Evolutionary conservation across 768 basidiomycete species (phyloP).

Genomic region (Pleurotus platypus): DNA sequence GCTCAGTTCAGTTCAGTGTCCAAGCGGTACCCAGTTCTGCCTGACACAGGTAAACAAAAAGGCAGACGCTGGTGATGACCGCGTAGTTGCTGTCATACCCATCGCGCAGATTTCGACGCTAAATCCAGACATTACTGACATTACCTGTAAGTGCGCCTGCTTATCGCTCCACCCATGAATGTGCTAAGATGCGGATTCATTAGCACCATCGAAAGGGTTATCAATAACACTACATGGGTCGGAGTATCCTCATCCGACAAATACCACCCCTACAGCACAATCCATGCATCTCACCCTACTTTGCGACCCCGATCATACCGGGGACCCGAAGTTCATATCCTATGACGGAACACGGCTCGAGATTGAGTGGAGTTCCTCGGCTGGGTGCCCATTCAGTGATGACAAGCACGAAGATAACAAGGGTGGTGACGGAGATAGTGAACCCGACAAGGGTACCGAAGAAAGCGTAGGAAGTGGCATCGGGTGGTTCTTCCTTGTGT

Average conservation of each 20-base stretch:
- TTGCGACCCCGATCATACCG: constrained; percentile 42
- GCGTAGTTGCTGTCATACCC: constrained; percentile 75
- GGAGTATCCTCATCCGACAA: constrained; percentile 52
- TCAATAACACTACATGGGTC: constrained; percentile 55
- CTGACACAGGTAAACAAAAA: constrained; percentile 66
- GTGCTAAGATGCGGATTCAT: constrained; percentile 8
- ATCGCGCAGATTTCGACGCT: constrained; percentile 44
- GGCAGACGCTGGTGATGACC: constrained; percentile 39
- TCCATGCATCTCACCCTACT: constrained; percentile 57
- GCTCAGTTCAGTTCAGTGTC: constrained; percentile 47
- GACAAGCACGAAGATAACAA: constrained; percentile 17
- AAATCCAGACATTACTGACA: constrained; percentile 24
- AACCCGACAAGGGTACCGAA: constrained; percentile 16
- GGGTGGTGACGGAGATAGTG: constrained; percentile 41
- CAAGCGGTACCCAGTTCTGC: constrained; percentile 67
- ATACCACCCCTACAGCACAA: constrained; percentile 45
- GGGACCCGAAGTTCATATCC: constrained; percentile 49
- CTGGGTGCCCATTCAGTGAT: constrained; percentile 48
- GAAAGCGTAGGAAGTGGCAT: constrained; percentile 65
- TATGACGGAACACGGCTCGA: constrained; percentile 55
- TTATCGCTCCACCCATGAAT: constrained; percentile 8
- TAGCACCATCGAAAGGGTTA: constrained; percentile 51
- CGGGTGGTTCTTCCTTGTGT: constrained; percentile 90
- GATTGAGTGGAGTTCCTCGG: constrained; percentile 60
- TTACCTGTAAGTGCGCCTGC: constrained; percentile 32